phyloP scores from a whole-genome alignment of 352 stramenopile species.

The Phytopythium vexans region DNA sequence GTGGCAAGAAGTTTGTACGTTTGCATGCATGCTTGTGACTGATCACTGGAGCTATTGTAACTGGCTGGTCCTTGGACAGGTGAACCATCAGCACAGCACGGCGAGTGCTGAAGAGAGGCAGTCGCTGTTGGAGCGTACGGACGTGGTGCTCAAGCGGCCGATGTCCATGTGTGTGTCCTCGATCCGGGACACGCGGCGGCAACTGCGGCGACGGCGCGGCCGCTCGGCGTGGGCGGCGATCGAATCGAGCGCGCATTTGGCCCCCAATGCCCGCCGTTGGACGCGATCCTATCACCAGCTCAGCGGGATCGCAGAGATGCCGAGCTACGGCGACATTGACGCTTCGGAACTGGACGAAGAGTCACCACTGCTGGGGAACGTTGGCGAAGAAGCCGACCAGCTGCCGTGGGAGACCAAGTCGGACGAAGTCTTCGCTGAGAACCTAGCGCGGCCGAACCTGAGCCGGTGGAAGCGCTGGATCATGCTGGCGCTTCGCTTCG shows the following conservation, averaged over 20 bases:
- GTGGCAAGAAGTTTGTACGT: conserved; percentile 9
- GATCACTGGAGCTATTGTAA: background rate
- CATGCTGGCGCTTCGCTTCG: conserved; percentile 9
- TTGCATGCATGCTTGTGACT: no score
- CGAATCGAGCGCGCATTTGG: conserved; percentile 55
- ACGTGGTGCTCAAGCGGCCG: conserved; percentile 45
- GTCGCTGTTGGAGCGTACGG: conserved; percentile 56
- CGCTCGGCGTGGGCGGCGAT: conserved; percentile 62
- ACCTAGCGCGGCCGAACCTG: conserved; percentile 12
- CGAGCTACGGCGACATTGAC: conserved; percentile 11
- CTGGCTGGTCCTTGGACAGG: conserved; percentile 9
- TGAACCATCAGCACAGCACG: conserved; percentile 14
- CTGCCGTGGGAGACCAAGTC: conserved; percentile 6
- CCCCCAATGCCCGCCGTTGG: conserved; percentile 53
- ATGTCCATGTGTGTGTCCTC: conserved; percentile 53
- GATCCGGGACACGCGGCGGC: conserved; percentile 33
- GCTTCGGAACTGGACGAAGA: conserved; percentile 12
- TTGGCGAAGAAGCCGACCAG: conserved; percentile 20
- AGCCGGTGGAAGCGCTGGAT: conserved; percentile 20
- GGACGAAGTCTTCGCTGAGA: conserved; percentile 1
- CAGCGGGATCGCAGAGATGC: conserved; percentile 56
- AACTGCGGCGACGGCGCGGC: conserved; percentile 30
- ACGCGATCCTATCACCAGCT: conserved; percentile 63
- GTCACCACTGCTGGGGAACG: conserved; percentile 7
- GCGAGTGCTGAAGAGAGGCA: conserved; percentile 27